Base-by-base conservation (phyloP, 2,329 filamentous ascomycete genomes). In the Stachybotrys echinatus region DNA sequence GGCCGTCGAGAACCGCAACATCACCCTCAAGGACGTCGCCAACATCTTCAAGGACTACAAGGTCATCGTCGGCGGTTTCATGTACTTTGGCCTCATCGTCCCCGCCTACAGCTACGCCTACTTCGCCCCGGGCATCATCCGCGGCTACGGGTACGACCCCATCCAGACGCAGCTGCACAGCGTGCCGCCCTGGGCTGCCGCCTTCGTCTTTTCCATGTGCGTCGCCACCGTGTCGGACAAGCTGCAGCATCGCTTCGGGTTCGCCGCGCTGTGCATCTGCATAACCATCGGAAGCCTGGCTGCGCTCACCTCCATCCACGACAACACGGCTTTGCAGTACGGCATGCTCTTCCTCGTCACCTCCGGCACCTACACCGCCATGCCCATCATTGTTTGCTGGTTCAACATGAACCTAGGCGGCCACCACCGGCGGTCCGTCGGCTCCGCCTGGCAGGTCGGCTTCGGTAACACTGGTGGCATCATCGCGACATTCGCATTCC, bases 301-400 rank as follows among this genome's bases (percentile, higher is more conserved):
- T 3, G 88, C 92, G 53, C 76, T 96, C 7, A 71, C 95, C 45
- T 72, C 74, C 12, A 80, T 92, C 5, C 87, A 92, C 65, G 69
- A 87, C 62, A 80, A 89, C 64, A 73, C 71, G 1, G 54, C 77
- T 12, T 69, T 89, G 6, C 80, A 94, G 65, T 96, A 96, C 60
- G 87, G 75, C 0, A 88, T 87, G 0, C 77, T 96, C 0, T 95
- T 95, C 73, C 73, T 96, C 27, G 82, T 95, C 46, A 86, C 88
- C 2, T 84, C 84, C 71, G 89, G 89, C 46, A 79, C 81, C 0
- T 96, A 95, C 69, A 84, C 83, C 1, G 89, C 91, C n/a, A 92
- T 96, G 87, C 91, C 92, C 0, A 84, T 96, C 23, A 82, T 91
- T 42, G 80, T 91, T 7, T 91, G 87, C 65, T 92, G 88, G 87